Conservation (phyloP, 768 basidiomycete species). For the Agrocybe chaxingu region DNA sequence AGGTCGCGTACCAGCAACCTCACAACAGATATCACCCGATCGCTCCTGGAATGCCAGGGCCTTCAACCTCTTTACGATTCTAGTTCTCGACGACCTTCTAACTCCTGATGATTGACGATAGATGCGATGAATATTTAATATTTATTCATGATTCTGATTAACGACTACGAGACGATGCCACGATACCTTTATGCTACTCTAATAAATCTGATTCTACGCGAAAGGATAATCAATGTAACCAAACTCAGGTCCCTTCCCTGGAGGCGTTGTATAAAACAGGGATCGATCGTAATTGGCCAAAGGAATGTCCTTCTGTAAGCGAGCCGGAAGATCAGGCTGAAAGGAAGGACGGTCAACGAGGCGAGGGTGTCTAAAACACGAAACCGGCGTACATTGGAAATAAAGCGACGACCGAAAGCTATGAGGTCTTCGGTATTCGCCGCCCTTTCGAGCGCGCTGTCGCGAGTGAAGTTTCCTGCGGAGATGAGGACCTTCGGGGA, state of each 20-base stretch:
- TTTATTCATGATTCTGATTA: no score
- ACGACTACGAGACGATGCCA: no score
- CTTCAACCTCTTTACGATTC: no score
- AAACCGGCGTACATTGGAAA: conserved; percentile 28
- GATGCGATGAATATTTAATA: no score
- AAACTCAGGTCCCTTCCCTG: conserved; percentile 15
- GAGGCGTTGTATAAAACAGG: conserved; percentile 35
- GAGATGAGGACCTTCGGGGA: conserved; percentile 34
- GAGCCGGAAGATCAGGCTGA: conserved; percentile 41
- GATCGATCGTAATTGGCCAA: conserved; percentile 28
- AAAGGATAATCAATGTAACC: conserved; percentile 30
- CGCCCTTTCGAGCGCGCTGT: conserved; percentile 33
- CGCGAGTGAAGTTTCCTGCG: conserved; percentile 42
- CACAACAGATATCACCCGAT: no score
- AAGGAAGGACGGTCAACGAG: not conserved
- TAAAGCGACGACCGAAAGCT: conserved; percentile 27
- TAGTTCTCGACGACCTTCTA: no score
- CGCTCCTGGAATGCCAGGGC: no score
- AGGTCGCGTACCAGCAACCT: no score
- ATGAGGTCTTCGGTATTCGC: conserved; percentile 30
- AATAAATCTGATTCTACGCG: conserved; percentile 6
- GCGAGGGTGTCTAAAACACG: not conserved
- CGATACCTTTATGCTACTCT: no score
- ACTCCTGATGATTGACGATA: no score
- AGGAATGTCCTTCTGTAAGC: conserved; percentile 28